These are phyloP conservation scores for Orbilia ellipsospora DNA, from an alignment of 2,329 filamentous ascomycete genomes.

Conservation along the genomic window DNA sequence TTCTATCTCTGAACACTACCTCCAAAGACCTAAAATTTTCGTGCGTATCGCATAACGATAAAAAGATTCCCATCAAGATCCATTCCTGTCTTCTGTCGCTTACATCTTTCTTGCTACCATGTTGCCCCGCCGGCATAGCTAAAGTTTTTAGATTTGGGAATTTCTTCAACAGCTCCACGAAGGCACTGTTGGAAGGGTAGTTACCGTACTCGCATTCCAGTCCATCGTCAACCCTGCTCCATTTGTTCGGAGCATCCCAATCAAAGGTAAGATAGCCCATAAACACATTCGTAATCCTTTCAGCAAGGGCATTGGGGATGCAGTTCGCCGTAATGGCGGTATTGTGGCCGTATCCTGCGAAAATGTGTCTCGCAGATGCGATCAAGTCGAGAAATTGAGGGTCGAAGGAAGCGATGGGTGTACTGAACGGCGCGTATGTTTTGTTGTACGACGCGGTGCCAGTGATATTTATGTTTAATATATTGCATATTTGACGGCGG, in stretches of 20 bases:
- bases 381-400: slow-evolving; percentile 2
- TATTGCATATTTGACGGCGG: background rate
- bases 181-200: background rate
- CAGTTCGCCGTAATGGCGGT: background rate
- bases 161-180: background rate
- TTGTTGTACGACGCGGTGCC: slow-evolving; percentile 12
- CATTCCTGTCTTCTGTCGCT: background rate
- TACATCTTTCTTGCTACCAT: background rate
- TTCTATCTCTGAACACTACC: slow-evolving; percentile 4
- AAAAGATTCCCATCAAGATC: background rate
- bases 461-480: background rate
- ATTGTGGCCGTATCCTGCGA: slow-evolving; percentile 20
- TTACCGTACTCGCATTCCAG: background rate
- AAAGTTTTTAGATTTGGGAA: slow-evolving; percentile 9
- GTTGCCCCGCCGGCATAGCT: slow-evolving; percentile 5
- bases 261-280: background rate
- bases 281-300: slow-evolving; percentile 12
- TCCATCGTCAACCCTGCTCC: background rate
- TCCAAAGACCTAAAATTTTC: background rate
- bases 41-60: background rate
- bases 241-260: background rate
- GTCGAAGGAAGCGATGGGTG: background rate
- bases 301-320: background rate
- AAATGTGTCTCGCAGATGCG: slow-evolving; percentile 15
- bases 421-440: background rate